phyloP scores from a whole-genome alignment of 306 rosid species.

The Lathyrus oleraceus region DNA sequence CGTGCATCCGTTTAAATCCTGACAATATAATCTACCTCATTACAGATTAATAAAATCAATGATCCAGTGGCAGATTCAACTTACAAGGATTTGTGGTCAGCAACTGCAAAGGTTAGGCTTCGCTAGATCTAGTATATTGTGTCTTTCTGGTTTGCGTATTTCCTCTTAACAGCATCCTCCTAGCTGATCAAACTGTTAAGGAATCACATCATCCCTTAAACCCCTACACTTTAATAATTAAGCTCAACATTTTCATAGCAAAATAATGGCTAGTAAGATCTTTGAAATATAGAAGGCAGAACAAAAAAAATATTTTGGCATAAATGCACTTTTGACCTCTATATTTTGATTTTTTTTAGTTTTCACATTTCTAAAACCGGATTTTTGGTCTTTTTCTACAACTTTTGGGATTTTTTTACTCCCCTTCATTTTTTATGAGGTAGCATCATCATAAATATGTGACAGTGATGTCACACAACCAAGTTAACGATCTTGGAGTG shows the following conservation, averaged over 20 bases:
- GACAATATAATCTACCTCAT: not conserved
- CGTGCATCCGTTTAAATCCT: constrained; percentile 8
- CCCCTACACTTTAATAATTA: constrained; percentile 8
- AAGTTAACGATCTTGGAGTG: no score
- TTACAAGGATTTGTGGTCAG: constrained; percentile 83
- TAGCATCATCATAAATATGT: no score
- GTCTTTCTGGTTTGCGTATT: constrained; percentile 2
- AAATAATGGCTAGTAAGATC: constrained; percentile 2
- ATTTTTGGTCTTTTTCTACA: no score
- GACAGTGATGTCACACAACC: no score
- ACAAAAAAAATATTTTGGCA: no score
- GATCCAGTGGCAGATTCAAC: constrained; percentile 85
- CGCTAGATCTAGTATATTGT: not conserved
- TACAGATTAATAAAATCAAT: constrained; percentile 57
- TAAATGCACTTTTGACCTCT: no score
- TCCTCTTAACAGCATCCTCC: not conserved
- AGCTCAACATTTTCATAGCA: constrained; percentile 15
- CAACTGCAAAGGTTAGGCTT: constrained; percentile 82
- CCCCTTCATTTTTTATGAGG: no score
- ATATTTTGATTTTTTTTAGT: no score
- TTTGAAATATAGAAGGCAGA: not conserved
- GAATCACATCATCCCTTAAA: constrained; percentile 10
- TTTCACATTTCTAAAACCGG: no score
- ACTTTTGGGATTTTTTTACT: no score
- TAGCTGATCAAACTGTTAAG: constrained; percentile 14